These are phyloP conservation scores for Cystobasidium tubakii DNA, from an alignment of 768 basidiomycete species.

Conservation along the genomic window DNA sequence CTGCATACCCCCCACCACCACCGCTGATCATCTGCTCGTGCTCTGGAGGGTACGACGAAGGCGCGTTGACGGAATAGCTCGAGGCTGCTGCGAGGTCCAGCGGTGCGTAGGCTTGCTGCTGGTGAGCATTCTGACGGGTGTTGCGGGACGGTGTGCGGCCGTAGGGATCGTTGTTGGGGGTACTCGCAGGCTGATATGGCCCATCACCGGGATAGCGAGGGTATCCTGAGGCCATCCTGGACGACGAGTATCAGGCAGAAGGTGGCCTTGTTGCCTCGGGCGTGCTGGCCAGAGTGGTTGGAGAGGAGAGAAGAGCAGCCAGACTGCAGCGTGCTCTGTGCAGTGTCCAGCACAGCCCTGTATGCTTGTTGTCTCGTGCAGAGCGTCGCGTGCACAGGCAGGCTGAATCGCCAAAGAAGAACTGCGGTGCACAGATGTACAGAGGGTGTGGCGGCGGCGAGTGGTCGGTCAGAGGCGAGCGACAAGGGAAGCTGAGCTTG, in stretches of 20 bases:
- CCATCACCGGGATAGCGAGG: background rate
- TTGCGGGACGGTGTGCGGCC: background rate
- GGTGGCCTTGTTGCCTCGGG: background rate
- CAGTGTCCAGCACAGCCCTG: too few species aligned
- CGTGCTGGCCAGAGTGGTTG: background rate
- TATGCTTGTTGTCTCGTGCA: too few species aligned
- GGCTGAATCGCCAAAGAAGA: too few species aligned
- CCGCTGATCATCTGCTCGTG: background rate
- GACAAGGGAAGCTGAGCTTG: too few species aligned
- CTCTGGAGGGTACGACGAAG: too few species aligned
- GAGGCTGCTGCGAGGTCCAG: conserved; percentile 1
- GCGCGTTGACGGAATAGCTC: conserved; percentile 12
- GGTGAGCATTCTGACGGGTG: background rate
- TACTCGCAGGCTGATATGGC: background rate
- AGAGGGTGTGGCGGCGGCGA: too few species aligned
- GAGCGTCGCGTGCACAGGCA: too few species aligned
- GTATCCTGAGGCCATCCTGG: background rate
- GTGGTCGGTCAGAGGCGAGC: too few species aligned
- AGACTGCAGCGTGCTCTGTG: background rate
- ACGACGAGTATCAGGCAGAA: background rate
- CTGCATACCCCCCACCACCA: background rate
- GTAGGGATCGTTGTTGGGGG: background rate
- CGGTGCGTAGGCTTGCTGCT: background rate
- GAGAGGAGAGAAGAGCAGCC: background rate
- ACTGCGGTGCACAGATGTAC: too few species aligned